Evolutionary conservation across 2,329 filamentous ascomycete genomes (phyloP).

Genomic region (Hymenoscyphus albidus): DNA sequence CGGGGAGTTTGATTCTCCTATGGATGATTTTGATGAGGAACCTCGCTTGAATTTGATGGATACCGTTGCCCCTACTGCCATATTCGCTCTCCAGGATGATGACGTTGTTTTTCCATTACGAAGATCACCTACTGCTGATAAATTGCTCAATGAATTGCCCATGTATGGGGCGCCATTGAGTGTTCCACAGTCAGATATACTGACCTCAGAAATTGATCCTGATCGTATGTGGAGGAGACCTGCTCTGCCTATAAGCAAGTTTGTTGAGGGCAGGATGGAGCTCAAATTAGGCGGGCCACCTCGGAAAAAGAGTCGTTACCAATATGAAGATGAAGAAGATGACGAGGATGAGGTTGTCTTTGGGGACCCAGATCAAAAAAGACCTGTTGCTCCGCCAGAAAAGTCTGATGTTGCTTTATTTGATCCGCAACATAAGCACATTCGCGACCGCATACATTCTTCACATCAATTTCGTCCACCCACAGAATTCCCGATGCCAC

Average conservation of each 20-base stretch:
- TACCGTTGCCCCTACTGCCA: conserved; percentile 65
- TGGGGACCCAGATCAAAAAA: conserved; percentile 29
- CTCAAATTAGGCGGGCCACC: conserved; percentile 63
- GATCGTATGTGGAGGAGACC: conserved; percentile 71
- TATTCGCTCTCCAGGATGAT: conserved; percentile 78
- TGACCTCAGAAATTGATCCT: conserved; percentile 56
- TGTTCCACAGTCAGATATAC: conserved; percentile 54
- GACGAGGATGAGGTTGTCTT: conserved; percentile 49
- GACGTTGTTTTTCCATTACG: conserved; percentile 77
- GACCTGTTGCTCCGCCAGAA: conserved; percentile 56
- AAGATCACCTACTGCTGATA: conserved; percentile 69
- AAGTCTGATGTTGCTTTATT: conserved; percentile 82
- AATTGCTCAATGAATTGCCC: conserved; percentile 75
- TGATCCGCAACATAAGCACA: conserved; percentile 80
- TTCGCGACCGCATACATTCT: conserved; percentile 84
- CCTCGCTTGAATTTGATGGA: conserved; percentile 33
- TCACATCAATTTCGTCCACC: conserved; percentile 92
- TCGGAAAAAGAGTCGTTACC: conserved; percentile 76
- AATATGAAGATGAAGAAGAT: conserved; percentile 71
- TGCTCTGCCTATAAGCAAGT: conserved; percentile 83
- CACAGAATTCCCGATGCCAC: conserved; percentile 86
- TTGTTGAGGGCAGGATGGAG: conserved; percentile 74
- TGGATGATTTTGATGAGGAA: conserved; percentile 41
- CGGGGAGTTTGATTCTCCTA: conserved; percentile 55
- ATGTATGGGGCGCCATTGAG: conserved; percentile 67